These are phyloP conservation scores for Yamadazyma sp. DNA, from an alignment of 1,139 yeast genomes.

Conservation along the genomic window DNA sequence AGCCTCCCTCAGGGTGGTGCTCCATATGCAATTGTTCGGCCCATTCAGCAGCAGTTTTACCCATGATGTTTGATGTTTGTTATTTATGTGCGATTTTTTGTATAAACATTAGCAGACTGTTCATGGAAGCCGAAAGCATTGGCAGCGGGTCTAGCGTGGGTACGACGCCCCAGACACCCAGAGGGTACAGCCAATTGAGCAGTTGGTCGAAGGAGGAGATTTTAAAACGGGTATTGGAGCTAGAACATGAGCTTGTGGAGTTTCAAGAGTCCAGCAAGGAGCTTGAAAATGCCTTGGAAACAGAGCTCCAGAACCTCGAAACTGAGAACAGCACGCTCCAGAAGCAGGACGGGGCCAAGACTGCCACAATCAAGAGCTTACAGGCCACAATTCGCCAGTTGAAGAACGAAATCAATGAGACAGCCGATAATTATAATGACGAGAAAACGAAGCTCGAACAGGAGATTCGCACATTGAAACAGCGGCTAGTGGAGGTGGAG, in stretches of 20 bases:
- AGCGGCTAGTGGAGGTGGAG: conserved; percentile 38
- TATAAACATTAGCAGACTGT: no score
- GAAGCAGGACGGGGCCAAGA: conserved; percentile 9
- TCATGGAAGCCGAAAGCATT: neutral
- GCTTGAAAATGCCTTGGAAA: conserved; percentile 45
- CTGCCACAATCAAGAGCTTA: conserved; percentile 6
- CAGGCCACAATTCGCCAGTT: conserved; percentile 7
- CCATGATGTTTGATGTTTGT: no score
- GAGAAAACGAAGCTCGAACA: conserved; percentile 22
- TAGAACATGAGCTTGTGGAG: conserved; percentile 38
- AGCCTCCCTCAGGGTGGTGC: conserved; percentile 22
- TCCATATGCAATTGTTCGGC: conserved; percentile 14
- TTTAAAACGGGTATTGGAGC: conserved; percentile 30
- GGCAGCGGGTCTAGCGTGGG: neutral
- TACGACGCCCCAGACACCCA: conserved; percentile 1
- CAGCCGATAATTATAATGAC: conserved; percentile 20
- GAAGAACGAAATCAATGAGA: conserved; percentile 23
- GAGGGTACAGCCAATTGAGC: neutral
- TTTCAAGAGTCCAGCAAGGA: conserved; percentile 47
- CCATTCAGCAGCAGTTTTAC: conserved; percentile 17
- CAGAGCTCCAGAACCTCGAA: conserved; percentile 39
- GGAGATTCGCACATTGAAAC: conserved; percentile 24
- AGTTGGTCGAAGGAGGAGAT: conserved; percentile 26
- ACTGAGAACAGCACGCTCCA: conserved; percentile 20
- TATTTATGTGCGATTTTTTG: no score